Conservation (phyloP, 768 basidiomycete genomes). For the Suillus occidentalis region DNA sequence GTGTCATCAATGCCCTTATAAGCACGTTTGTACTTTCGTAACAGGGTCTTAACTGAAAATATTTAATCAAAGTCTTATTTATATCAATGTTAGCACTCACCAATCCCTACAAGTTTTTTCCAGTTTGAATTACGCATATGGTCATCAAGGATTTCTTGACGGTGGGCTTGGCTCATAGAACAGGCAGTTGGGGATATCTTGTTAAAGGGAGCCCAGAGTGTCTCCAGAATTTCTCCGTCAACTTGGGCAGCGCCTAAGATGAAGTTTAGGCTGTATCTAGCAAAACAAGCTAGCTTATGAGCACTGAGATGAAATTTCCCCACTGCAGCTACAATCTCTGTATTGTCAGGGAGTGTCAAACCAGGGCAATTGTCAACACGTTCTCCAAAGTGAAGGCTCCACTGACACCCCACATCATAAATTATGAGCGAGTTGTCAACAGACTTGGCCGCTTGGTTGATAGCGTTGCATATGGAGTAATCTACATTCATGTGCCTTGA, state of each 20-base stretch:
- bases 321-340: slow-evolving; percentile 20
- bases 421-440: slow-evolving; percentile 15
- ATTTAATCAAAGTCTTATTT: neutral
- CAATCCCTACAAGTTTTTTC: slow-evolving; percentile 29
- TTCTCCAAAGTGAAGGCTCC: slow-evolving; percentile 17
- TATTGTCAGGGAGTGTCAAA: neutral
- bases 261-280: slow-evolving; percentile 23
- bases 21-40: neutral
- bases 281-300: slow-evolving; percentile 24
- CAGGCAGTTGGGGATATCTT: slow-evolving; percentile 11
- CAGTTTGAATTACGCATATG: slow-evolving; percentile 34
- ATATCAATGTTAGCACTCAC: slow-evolving; percentile 6
- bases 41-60: neutral
- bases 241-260: slow-evolving; percentile 25
- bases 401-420: slow-evolving; percentile 34
- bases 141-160: slow-evolving; percentile 28
- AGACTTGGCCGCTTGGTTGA: slow-evolving; percentile 9
- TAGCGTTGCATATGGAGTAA: slow-evolving; percentile 22
- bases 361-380: neutral
- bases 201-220: slow-evolving; percentile 31
- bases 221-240: slow-evolving; percentile 34
- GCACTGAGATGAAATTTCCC: slow-evolving; percentile 28
- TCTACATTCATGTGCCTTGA: slow-evolving; percentile 30
- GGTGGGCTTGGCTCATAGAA: slow-evolving; percentile 3
- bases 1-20: slow-evolving; percentile 6